phyloP scores from a whole-genome alignment of 805 yeast genomes.

The Lipomyces lipofer region DNA sequence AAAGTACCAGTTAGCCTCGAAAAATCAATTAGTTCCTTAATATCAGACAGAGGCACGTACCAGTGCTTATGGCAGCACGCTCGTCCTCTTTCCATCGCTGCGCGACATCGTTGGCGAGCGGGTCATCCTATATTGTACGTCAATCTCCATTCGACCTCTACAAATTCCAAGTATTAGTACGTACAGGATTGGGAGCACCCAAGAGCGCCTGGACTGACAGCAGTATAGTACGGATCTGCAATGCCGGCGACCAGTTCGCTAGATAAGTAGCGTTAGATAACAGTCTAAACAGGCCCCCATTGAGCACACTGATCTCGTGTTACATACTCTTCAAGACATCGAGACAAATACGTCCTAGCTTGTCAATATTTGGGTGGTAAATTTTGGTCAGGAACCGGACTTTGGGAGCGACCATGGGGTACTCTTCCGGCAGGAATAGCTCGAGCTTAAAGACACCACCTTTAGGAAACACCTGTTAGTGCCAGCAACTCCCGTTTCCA shows the following conservation, averaged over 20 bases:
- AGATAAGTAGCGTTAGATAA: neutral
- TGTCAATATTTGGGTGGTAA: constrained; percentile 95
- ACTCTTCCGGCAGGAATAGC: constrained; percentile 89
- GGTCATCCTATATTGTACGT: constrained; percentile 66
- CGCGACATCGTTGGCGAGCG: constrained; percentile 96
- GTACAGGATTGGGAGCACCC: constrained; percentile 86
- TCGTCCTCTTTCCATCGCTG: constrained; percentile 93
- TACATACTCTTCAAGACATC: constrained; percentile 77
- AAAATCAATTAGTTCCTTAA: neutral
- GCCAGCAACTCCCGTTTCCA: neutral
- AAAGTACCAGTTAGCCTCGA: neutral
- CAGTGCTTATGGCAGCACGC: constrained; percentile 73
- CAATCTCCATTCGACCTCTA: too few species aligned
- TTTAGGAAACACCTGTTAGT: neutral
- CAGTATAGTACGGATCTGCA: constrained; percentile 89
- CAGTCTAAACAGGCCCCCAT: neutral
- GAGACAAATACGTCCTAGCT: constrained; percentile 90
- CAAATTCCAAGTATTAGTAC: neutral
- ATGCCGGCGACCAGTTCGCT: constrained; percentile 96
- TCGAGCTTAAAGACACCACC: constrained; percentile 75
- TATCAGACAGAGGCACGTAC: constrained; percentile 43
- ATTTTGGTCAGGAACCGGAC: constrained; percentile 91
- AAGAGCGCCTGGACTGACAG: constrained; percentile 89
- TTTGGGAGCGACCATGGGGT: constrained; percentile 87
- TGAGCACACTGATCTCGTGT: neutral